Conservation (phyloP, 331 rosid species). For the Rhamnella rubrinervis region DNA sequence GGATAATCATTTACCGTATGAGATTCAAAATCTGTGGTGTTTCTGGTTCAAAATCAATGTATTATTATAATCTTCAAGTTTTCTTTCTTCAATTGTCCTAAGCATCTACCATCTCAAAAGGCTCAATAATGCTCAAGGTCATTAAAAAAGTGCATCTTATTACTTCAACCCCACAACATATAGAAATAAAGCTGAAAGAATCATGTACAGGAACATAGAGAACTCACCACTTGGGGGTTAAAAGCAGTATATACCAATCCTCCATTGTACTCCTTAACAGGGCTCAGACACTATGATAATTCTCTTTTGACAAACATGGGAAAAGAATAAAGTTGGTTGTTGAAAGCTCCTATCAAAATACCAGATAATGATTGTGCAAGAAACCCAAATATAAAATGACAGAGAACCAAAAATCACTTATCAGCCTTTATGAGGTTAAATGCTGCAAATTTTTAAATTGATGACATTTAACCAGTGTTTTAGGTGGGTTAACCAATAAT, state of each 20-base stretch:
- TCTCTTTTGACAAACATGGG: slow-evolving; percentile 34
- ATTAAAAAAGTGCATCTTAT: slow-evolving; percentile 7
- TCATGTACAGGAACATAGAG: background rate
- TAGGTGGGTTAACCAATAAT: background rate
- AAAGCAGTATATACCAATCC: slow-evolving; percentile 23
- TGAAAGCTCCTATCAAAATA: slow-evolving; percentile 25
- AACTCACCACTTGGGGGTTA: background rate
- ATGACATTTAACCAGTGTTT: background rate
- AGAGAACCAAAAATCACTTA: background rate
- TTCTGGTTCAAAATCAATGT: slow-evolving; percentile 10
- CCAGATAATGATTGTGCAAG: slow-evolving; percentile 10
- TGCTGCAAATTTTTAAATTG: slow-evolving; percentile 5
- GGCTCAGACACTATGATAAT: slow-evolving; percentile 7
- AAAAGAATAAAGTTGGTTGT: slow-evolving; percentile 30
- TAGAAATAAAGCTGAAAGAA: slow-evolving; percentile 4
- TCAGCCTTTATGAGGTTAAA: slow-evolving; percentile 2
- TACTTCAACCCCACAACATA: background rate
- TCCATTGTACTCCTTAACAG: slow-evolving; percentile 19
- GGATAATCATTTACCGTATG: slow-evolving; percentile 22
- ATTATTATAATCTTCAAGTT: background rate
- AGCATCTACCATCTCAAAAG: slow-evolving; percentile 13
- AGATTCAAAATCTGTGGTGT: slow-evolving; percentile 27
- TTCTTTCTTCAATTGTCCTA: slow-evolving; percentile 16
- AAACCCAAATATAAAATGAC: background rate
- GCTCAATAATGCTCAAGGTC: background rate